Evolutionary conservation across 176 grass and related monocot genomes (phyloP).

Genomic region (Zizania latifolia): DNA sequence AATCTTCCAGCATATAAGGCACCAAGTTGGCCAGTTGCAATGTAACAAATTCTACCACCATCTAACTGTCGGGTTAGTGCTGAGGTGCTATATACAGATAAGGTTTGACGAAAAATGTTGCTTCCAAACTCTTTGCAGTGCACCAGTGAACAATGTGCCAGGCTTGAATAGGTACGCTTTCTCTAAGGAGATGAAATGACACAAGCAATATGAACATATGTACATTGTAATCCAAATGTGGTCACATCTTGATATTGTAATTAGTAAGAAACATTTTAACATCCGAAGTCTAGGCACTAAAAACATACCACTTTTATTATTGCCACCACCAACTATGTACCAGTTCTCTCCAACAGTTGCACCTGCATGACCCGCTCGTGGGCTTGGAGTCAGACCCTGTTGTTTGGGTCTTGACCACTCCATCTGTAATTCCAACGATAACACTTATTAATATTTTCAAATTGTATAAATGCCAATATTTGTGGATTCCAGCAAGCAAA

Average conservation of each 20-base stretch:
- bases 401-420: slow-evolving; percentile 86
- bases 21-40: slow-evolving; percentile 17
- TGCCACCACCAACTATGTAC: slow-evolving; percentile 95
- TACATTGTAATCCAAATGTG: slow-evolving; percentile 8
- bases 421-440: slow-evolving; percentile 55
- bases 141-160: background rate
- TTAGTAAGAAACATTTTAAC: slow-evolving; percentile 15
- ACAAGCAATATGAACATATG: background rate
- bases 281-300: background rate
- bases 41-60: background rate
- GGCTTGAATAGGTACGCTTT: background rate
- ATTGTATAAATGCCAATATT: background rate
- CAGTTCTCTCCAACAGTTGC: slow-evolving; percentile 79
- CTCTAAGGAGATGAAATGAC: background rate
- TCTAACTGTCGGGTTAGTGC: background rate
- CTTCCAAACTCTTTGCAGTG: background rate
- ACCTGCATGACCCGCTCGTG: slow-evolving; percentile 86
- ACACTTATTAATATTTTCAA: slow-evolving; percentile 11
- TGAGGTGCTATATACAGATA: background rate
- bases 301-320: slow-evolving; percentile 84
- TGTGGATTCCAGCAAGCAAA: background rate
- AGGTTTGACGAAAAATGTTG: background rate
- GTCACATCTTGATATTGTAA: background rate
- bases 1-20: background rate
- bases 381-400: slow-evolving; percentile 66